Base-by-base conservation (phyloP, 1,284 basidiomycete genomes). In the Serendipita sp. region DNA sequence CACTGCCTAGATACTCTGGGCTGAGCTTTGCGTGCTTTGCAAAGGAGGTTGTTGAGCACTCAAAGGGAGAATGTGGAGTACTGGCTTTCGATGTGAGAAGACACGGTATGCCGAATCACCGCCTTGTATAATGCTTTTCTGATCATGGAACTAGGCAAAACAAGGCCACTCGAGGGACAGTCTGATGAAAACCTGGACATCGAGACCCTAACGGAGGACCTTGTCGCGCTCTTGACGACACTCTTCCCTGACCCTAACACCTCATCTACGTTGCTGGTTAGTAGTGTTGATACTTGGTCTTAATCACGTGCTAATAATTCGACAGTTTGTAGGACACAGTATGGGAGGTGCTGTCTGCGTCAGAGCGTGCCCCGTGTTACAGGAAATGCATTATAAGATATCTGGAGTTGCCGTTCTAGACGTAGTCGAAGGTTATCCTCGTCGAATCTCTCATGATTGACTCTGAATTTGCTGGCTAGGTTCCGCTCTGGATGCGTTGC, bases 311-410 rank as follows among this genome's bases (percentile, higher is more conserved):
- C 3, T 34, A 2, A 29, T 53, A 63, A 60, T 29, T 22, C 2
- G 60, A 15, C 66, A 93, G 90, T 79, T 93, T 3, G 77, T 92
- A 2, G 92, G 91, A 0, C 91, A 94, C 70, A 92, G 90, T 66
- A 91, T 95, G 85, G 93, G 93, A 10, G 92, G 92, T 15, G 87
- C 91, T 0, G 91, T 94, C 0, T 80, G 89, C n/a, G 82, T 88
- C 2, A 81, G 83, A 10, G 80, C 85, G 0, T 84, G 82, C 65
- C 82, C 88, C 0, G 69, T 74, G 5, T 77, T 97, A 1, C 79
- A 89, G 64, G 78, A 82, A 53, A 75, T 76, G 22, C 82, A 84
- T 50, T 94, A 89, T 67, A 78, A 77, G 3, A 77, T 97, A 0
- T 79, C 82, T 0, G 95, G 96, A 0, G 87, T 97, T 1, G 82